Evolutionary conservation across 2,329 filamentous ascomycete species (phyloP), one percentile per base, ranked within the genome.

Genomic region (Aureobasidium uvarum): DNA sequence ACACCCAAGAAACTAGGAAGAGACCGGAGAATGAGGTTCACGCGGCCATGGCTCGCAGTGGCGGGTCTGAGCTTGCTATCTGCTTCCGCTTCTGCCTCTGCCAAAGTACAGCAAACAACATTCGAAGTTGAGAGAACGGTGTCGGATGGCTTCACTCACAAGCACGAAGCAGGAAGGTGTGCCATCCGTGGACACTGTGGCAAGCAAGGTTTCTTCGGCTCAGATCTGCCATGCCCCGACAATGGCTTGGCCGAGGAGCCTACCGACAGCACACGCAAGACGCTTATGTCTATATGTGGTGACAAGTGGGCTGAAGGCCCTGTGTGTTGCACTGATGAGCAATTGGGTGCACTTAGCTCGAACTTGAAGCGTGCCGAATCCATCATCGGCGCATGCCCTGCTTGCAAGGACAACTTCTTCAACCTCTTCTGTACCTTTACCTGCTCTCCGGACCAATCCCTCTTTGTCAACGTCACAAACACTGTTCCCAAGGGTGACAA

Each of bases 401-500:
- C 96, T 38, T 99, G 95, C 84, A 96, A 95, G 78, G 89, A 93
- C 72, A 99, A 99, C 81, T 99, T 99, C 81, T 98, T 91, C 82
- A 96, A 99, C 80, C 83, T 96, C 51, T 99, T 99, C 77, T 99
- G 95, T 80, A 96, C 92, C 5, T 98, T 99, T 74, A 98, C 93
- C 2, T 99, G 96, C 80, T 99, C 95, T 5, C 94, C 96, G 6
- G 90, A 99, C 73, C 95, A 99, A 76, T 97, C 92, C 0, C 81
- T 96, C 0, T 99, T 99, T 74, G 83, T 99, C 75, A 99, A 99
- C 73, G 87, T 99, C 50, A 98, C 95, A 13, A 79, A 87, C 62
- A 89, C 88, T 0, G 66, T 67, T 41, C 77, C 84, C 25, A 91
- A 83, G 77, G 76, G 80, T 69, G 74, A 83, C 77, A 87, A 88